Conservation (phyloP, 768 basidiomycete genomes). For the Guyanaporus albipodus region DNA sequence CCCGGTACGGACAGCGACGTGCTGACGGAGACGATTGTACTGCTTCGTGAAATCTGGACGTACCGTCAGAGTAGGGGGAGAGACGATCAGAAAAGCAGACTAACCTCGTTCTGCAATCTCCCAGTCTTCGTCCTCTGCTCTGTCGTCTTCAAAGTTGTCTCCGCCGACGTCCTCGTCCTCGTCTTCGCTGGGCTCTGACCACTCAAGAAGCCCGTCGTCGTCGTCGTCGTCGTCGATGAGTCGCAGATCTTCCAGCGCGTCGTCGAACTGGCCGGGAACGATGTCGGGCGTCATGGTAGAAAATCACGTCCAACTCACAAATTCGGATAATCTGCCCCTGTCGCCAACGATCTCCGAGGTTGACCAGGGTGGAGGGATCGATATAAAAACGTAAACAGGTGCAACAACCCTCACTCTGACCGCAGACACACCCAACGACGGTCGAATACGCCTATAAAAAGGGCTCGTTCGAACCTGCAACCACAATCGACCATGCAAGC, state of each 20-base stretch:
- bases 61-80: neutral
- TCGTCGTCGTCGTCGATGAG: slow-evolving; percentile 45
- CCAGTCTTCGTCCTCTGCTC: slow-evolving; percentile 87
- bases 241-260: slow-evolving; percentile 40
- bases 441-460: slow-evolving; percentile 10
- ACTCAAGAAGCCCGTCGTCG: slow-evolving; percentile 29
- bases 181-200: slow-evolving; percentile 28
- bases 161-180: slow-evolving; percentile 37
- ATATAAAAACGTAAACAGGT: slow-evolving; percentile 2
- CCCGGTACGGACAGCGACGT: slow-evolving; percentile 79
- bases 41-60: slow-evolving; percentile 94
- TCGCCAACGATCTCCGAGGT: neutral
- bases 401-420: neutral
- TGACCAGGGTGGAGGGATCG: neutral
- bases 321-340: slow-evolving; percentile 15
- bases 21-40: slow-evolving; percentile 91
- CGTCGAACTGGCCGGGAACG: slow-evolving; percentile 59
- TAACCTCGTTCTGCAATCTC: slow-evolving; percentile 79
- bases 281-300: slow-evolving; percentile 27
- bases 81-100: slow-evolving; percentile 14
- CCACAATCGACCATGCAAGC: slow-evolving; percentile 21
- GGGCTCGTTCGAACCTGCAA: neutral
- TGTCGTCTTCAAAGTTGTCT: slow-evolving; percentile 50
- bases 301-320: neutral
- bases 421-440: neutral